Conservation (phyloP, 2,329 filamentous ascomycete species). For the Cytospora leucostoma region DNA sequence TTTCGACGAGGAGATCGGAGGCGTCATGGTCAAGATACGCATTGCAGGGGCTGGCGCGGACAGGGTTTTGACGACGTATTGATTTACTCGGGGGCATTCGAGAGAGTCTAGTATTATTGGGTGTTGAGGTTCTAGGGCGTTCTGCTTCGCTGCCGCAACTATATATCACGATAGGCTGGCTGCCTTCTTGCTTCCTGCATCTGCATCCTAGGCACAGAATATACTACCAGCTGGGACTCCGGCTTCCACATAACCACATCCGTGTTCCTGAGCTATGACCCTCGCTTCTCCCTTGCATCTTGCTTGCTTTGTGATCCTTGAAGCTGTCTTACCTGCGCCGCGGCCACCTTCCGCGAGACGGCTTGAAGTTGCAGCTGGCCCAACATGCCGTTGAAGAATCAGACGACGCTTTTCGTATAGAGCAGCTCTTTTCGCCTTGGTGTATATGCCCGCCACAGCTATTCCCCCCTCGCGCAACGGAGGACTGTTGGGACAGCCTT, state of each 20-base stretch:
- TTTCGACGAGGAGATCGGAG: not conserved
- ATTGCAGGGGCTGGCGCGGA: not conserved
- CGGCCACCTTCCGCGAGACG: not conserved
- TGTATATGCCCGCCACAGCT: not conserved
- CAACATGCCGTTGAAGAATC: not conserved
- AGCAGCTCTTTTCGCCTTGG: not conserved
- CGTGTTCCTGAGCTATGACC: not conserved
- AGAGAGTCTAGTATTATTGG: conserved; percentile 6
- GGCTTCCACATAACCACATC: conserved; percentile 5
- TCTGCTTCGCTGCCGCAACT: not conserved
- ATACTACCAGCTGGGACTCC: conserved; percentile 13
- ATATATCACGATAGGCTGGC: not conserved
- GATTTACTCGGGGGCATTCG: conserved; percentile 5
- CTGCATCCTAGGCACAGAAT: not conserved
- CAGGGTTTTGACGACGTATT: not conserved
- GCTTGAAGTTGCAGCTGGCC: not conserved
- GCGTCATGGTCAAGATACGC: conserved; percentile 10
- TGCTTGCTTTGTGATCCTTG: not conserved
- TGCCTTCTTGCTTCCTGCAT: not conserved
- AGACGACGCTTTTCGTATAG: not conserved
- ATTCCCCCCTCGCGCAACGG: not conserved
- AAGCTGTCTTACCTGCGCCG: not conserved
- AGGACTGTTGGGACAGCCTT: not conserved
- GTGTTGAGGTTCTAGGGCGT: not conserved
- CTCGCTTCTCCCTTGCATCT: not conserved